phyloP scores from a whole-genome alignment of 495 filamentous ascomycete genomes.

The Xylaria sp. region DNA sequence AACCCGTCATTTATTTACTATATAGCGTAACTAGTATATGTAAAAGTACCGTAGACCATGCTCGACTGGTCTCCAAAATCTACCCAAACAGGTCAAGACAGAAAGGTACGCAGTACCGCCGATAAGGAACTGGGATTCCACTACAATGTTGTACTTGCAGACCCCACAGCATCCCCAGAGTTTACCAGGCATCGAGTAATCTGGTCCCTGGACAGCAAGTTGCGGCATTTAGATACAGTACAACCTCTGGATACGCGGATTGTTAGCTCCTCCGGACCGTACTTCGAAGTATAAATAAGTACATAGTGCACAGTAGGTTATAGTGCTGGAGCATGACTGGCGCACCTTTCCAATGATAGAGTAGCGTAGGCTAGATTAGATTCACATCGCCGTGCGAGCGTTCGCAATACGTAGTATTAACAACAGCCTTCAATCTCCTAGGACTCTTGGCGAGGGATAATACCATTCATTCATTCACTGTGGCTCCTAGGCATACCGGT shows the following conservation, averaged over 20 bases:
- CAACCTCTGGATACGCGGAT: neutral
- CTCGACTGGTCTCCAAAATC: neutral
- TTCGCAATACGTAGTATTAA: neutral
- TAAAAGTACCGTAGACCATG: neutral
- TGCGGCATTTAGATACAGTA: constrained; percentile 12
- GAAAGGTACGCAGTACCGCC: neutral
- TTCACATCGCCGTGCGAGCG: neutral
- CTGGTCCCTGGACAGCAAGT: neutral
- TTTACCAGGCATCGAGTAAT: neutral
- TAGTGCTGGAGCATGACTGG: neutral
- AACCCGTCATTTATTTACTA: neutral
- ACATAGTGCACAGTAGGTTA: too few relatives aligned
- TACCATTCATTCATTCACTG: neutral
- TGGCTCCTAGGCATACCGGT: neutral
- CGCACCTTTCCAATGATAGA: neutral
- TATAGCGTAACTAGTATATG: neutral
- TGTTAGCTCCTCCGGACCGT: neutral
- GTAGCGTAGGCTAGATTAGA: constrained; percentile 2
- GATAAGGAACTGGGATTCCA: neutral
- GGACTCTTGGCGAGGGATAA: constrained; percentile 15
- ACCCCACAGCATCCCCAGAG: constrained; percentile 15
- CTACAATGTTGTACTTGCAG: neutral
- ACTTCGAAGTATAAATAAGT: too few relatives aligned
- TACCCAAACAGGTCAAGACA: too few relatives aligned
- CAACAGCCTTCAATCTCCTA: neutral